Percentiles rank a stretch among this genome's conserved stretches.
These are phyloP conservation scores for Simplicillium aogashimaense DNA, from an alignment of 2,329 filamentous ascomycete genomes.

Conservation along the genomic window DNA sequence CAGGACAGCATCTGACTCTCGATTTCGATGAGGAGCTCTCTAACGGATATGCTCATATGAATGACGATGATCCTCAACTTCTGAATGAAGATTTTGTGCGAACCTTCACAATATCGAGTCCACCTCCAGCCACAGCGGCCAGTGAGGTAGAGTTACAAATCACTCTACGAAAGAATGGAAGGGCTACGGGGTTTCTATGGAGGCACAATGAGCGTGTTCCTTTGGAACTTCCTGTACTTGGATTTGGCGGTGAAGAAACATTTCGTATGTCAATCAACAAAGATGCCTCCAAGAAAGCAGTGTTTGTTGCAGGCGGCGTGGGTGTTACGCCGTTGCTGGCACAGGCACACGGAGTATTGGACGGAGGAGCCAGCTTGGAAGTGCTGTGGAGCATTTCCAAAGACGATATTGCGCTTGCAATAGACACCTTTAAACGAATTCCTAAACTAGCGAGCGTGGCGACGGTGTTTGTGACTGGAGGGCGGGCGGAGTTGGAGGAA, in stretches of 20 bases:
- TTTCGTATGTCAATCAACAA: slow-evolving; percentile 25
- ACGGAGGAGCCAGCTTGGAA: slow-evolving; percentile 26
- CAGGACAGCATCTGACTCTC: slow-evolving; percentile 71
- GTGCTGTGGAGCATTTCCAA: slow-evolving; percentile 60
- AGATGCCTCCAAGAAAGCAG: slow-evolving; percentile 16
- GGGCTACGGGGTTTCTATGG: slow-evolving; percentile 58
- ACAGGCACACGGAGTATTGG: slow-evolving; percentile 44
- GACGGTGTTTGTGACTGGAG: slow-evolving; percentile 56
- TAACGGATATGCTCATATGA: slow-evolving; percentile 73
- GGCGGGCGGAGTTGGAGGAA: slow-evolving; percentile 18
- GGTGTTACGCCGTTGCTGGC: slow-evolving; percentile 76
- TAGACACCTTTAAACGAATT: slow-evolving; percentile 45
- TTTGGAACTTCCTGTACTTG: slow-evolving; percentile 58
- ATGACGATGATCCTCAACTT: slow-evolving; percentile 66
- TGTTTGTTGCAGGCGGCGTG: slow-evolving; percentile 70
- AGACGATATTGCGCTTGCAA: slow-evolving; percentile 52
- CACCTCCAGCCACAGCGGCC: slow-evolving; percentile 27
- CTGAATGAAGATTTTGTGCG: slow-evolving; percentile 78
- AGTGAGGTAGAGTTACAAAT: slow-evolving; percentile 51
- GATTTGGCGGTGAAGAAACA: slow-evolving; percentile 55
- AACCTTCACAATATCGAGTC: slow-evolving; percentile 71
- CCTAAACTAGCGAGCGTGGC: slow-evolving; percentile 40
- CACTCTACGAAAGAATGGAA: slow-evolving; percentile 59
- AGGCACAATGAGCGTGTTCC: slow-evolving; percentile 38
- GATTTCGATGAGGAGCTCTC: slow-evolving; percentile 62